Evolutionary conservation across 2,329 filamentous ascomycete genomes (phyloP), one percentile per base, ranked within the genome.

Genomic region (Coniella lustricola): DNA sequence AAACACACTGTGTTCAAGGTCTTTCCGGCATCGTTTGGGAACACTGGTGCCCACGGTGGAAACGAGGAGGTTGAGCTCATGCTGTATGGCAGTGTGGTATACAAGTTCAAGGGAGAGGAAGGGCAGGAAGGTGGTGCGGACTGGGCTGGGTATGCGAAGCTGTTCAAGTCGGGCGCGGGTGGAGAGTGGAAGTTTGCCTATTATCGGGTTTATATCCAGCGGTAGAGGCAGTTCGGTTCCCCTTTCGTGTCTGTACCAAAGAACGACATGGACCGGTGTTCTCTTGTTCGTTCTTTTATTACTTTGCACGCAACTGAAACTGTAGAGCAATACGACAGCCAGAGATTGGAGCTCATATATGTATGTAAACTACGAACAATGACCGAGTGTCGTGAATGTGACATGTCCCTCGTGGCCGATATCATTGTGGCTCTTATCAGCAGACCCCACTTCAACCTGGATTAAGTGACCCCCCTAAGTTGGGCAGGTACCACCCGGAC

Each of bases 1-100:
- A 67, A 58, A 50, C 72, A 75, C 57, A 64, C 56, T 2, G 62
- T 71, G 21, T 55, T 55, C 25, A 69, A 69, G 55, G 67, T 72
- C 7, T 74, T 73, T 48, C 67, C 69, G 16, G 69, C 60, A 1
- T 51, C 51, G 3, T 71, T 71, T 48, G 35, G 54, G n/a, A 35
- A 46, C 34, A 7, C 46, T 39, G 17, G n/a, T n/a, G n/a, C n/a
- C n/a, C n/a, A n/a, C n/a, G n/a, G n/a, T n/a, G 35, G 16, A 10
- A 41, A 22, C 32, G 50, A 45, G 8, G 58, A 53, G 44, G 56
- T 58, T 35, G 70, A 72, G 58, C 62, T 63, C 34, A 65, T 64
- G 62, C 44, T 66, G 3, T 53, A 57, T 32, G 64, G 64, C 18
- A 51, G 54, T 9, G 56, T 63, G 4, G 53, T 56, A n/a, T 49